phyloP scores from a whole-genome alignment of 495 filamentous ascomycete species.

The Penicillium ucsense region DNA sequence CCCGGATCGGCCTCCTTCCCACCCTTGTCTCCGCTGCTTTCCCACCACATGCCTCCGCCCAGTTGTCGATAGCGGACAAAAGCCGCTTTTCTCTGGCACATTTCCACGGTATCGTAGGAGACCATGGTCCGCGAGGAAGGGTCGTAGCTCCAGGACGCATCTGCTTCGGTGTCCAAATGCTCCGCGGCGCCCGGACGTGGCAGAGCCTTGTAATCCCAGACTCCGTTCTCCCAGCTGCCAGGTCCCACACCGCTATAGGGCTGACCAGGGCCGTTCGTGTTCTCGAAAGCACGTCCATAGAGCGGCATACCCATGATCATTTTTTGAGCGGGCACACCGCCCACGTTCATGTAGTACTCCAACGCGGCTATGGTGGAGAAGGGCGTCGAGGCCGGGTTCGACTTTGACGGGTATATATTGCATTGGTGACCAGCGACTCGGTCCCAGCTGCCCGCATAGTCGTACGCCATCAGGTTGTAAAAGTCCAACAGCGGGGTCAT shows the following conservation, averaged over 20 bases:
- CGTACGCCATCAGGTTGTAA: slow-evolving; percentile 76
- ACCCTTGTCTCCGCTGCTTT: slow-evolving; percentile 68
- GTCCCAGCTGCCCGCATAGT: slow-evolving; percentile 75
- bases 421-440: slow-evolving; percentile 64
- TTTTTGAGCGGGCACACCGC: slow-evolving; percentile 56
- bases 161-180: slow-evolving; percentile 23
- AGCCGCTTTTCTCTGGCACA: slow-evolving; percentile 51
- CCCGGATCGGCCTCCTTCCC: slow-evolving; percentile 31
- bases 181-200: slow-evolving; percentile 38
- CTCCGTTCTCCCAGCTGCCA: slow-evolving; percentile 63
- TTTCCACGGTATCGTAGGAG: slow-evolving; percentile 61
- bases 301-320: slow-evolving; percentile 81
- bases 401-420: slow-evolving; percentile 53
- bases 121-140: slow-evolving; percentile 50
- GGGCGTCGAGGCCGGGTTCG: slow-evolving; percentile 49
- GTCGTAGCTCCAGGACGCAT: slow-evolving; percentile 70
- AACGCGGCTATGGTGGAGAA: slow-evolving; percentile 38
- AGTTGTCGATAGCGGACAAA: slow-evolving; percentile 57
- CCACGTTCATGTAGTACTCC: slow-evolving; percentile 48
- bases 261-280: slow-evolving; percentile 63
- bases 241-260: slow-evolving; percentile 60
- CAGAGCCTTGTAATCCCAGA: slow-evolving; percentile 71
- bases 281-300: slow-evolving; percentile 74
- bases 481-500: slow-evolving; percentile 77
- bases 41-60: slow-evolving; percentile 93